Conservation (phyloP, 169 alveolate species). For the Cardiosporidium cionae region DNA sequence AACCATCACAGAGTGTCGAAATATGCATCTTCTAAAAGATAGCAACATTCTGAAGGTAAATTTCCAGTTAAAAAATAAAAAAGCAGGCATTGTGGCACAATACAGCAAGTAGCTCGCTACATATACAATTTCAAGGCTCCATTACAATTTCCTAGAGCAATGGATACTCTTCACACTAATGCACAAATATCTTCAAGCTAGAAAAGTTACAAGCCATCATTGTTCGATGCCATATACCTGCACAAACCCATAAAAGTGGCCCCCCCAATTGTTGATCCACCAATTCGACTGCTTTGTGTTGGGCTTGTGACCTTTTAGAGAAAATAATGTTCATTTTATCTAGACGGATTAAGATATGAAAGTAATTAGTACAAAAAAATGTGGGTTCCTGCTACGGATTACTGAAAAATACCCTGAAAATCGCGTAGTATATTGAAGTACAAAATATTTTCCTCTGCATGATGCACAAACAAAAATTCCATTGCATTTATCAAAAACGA, state of each 20-base stretch:
- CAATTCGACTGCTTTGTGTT: slow-evolving; percentile 9
- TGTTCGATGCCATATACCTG: too few species aligned
- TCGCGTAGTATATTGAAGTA: not conserved
- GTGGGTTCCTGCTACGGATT: not conserved
- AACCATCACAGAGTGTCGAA: not conserved
- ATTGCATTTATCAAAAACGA: not conserved
- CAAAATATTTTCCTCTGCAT: not conserved
- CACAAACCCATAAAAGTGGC: slow-evolving; percentile 30
- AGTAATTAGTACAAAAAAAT: too few species aligned
- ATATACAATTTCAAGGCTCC: too few species aligned
- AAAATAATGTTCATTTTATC: not conserved
- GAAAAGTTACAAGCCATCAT: too few species aligned
- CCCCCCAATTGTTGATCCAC: slow-evolving; percentile 34
- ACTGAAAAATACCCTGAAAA: not conserved
- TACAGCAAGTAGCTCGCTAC: too few species aligned
- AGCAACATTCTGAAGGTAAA: too few species aligned
- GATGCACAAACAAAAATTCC: not conserved
- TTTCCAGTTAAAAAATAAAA: too few species aligned
- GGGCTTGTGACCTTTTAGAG: not conserved
- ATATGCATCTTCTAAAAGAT: too few species aligned
- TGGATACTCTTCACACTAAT: too few species aligned
- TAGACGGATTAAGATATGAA: not conserved
- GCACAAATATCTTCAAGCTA: too few species aligned
- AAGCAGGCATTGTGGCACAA: too few species aligned
- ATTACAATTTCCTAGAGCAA: too few species aligned